These are phyloP conservation scores for Aurantiochytrium sp. DNA, from an alignment of 108 stramenopile genomes.

Conservation along the genomic window DNA sequence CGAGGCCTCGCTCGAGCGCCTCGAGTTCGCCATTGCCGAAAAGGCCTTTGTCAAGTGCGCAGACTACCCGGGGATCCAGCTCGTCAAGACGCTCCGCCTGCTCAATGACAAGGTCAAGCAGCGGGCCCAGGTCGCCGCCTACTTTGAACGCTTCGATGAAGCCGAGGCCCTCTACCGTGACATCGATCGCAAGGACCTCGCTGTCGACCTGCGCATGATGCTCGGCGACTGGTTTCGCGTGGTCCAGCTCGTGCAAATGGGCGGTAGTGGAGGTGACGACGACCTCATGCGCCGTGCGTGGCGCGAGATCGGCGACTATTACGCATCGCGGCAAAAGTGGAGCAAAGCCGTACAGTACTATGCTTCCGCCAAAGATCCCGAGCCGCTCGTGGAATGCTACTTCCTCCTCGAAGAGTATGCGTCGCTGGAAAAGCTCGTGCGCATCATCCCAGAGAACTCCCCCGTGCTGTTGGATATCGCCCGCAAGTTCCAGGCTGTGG, in stretches of 20 bases:
- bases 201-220: constrained; percentile 48
- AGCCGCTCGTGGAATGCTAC: constrained; percentile 46
- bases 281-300: constrained; percentile 41
- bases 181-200: constrained; percentile 62
- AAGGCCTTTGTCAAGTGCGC: constrained; percentile 48
- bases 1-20: constrained; percentile 51
- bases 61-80: constrained; percentile 57
- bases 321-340: constrained; percentile 51
- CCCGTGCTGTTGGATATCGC: constrained; percentile 46
- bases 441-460: constrained; percentile 44
- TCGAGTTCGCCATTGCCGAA: constrained; percentile 53
- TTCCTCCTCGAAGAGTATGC: constrained; percentile 54
- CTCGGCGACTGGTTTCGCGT: constrained; percentile 61
- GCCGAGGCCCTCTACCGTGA: constrained; percentile 57
- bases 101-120: constrained; percentile 49
- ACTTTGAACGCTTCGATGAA: constrained; percentile 56
- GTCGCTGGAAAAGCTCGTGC: constrained; percentile 39
- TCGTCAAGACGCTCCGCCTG: constrained; percentile 45
- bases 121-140: constrained; percentile 53
- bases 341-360: constrained; percentile 53
- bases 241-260: constrained; percentile 42
- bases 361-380: constrained; percentile 40
- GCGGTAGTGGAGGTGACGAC: constrained; percentile 49
- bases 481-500: constrained; percentile 51
- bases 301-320: constrained; percentile 48